Evolutionary conservation across 139 green algal species (phyloP), one percentile per base, ranked within the genome.

Genomic region (Chlorella vulgaris): DNA sequence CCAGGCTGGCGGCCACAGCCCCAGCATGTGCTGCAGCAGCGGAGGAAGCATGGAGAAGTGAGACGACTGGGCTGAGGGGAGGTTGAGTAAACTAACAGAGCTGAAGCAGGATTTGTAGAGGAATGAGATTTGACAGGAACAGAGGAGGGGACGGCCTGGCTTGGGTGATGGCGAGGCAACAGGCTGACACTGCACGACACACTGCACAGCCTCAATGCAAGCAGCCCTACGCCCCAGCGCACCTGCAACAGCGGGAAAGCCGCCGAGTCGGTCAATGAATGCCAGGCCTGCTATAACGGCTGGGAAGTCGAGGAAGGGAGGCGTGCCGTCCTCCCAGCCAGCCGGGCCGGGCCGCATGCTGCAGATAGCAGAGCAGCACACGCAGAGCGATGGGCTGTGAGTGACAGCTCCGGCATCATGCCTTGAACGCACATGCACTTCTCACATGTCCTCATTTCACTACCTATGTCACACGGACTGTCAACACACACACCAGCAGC

Each of bases 271-370:
- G 4, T 66, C 8, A 2, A 93, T 80, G 63, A 86, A 75, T 2
- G 40, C 63, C 36, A 93, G 92, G 39, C 90, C 88, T 65, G 86
- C 80, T 0, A 58, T 38, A 18, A 92, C 58, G 1, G 95, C 86
- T 13, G 88, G 83, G 22, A 96, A 76, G 35, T 81, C 75, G 22
- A 96, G 92, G 84, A 96, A 98, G 26, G 92, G 61, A 1, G 91
- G 74, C 0, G 95, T 98, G 63, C 95, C 95, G 75, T 98, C 93
- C 77, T 98, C 95, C 80, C 96, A 81, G 6, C 89, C 91, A 1
- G 88, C 89, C 15, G 85, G 70, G 18, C 89, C 93, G 2, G 63
- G 58, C 1, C 88, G 81, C 76, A 74, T 29, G 55, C 78, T 85
- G 76, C 58, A 58, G 18, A 15, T 31, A 21, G 55, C 18, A 65